Conservation (phyloP, 306 rosid genomes). For the Quercus parvula region DNA sequence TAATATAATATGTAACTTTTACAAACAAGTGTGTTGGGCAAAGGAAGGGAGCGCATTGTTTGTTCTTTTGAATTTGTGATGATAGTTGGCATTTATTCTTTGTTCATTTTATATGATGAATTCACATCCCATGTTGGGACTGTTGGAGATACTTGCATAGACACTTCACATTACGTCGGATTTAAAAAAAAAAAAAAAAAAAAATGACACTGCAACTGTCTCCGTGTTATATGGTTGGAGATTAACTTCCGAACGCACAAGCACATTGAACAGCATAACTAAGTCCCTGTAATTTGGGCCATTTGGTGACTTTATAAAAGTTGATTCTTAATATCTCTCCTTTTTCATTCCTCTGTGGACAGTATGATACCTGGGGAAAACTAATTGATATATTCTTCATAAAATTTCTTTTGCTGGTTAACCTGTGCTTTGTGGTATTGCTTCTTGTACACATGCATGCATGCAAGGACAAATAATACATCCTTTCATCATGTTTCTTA, state of each 20-base stretch:
- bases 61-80: neutral
- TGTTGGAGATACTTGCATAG: neutral
- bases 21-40: neutral
- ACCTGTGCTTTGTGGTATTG: neutral
- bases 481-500: neutral
- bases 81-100: neutral
- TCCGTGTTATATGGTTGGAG: neutral
- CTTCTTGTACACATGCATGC: neutral
- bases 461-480: neutral
- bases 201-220: neutral
- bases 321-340: neutral
- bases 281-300: neutral
- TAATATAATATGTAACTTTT: neutral
- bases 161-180: neutral
- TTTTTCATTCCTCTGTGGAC: neutral
- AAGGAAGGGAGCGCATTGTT: neutral
- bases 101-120: neutral
- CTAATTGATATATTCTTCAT: neutral
- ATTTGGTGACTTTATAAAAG: neutral
- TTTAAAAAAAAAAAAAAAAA: neutral
- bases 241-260: neutral
- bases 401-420: neutral
- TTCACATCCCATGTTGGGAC: neutral
- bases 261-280: neutral
- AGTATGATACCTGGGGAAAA: neutral